Percentiles rank a stretch among this genome's conserved stretches.
These are phyloP conservation scores for Thermoascus crustaceus DNA, from an alignment of 2,329 filamentous ascomycete genomes.

Conservation along the genomic window DNA sequence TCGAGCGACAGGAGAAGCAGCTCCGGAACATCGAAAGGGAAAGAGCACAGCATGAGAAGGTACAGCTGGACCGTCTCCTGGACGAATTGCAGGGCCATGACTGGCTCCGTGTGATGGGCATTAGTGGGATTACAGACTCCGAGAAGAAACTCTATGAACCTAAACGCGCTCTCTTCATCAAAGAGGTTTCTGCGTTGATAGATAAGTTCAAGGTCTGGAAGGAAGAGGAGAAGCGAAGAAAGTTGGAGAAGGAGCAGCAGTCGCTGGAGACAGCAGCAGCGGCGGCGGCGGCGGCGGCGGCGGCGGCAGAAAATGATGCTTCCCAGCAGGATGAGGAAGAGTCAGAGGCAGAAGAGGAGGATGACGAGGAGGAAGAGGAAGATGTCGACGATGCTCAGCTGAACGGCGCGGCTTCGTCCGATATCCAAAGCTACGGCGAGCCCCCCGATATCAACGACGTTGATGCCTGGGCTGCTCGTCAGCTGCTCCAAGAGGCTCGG, in stretches of 20 bases:
- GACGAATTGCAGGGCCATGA: slow-evolving; percentile 84
- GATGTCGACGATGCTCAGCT: slow-evolving; percentile 8
- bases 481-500: slow-evolving; percentile 65
- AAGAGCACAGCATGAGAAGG: slow-evolving; percentile 58
- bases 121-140: slow-evolving; percentile 74
- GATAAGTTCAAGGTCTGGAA: slow-evolving; percentile 86
- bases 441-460: slow-evolving; percentile 60
- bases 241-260: slow-evolving; percentile 64
- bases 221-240: slow-evolving; percentile 77
- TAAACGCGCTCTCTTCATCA: slow-evolving; percentile 76
- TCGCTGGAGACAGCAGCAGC: slow-evolving; percentile 15
- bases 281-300: no score
- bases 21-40: slow-evolving; percentile 61
- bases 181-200: slow-evolving; percentile 70
- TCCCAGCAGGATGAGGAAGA: slow-evolving; percentile 6
- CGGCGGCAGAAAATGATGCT: slow-evolving; percentile 4
- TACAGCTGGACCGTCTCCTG: slow-evolving; percentile 58
- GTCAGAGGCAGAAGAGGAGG: slow-evolving; percentile 31
- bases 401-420: slow-evolving; percentile 10
- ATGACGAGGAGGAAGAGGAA: slow-evolving; percentile 17
- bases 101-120: slow-evolving; percentile 87
- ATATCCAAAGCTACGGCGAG: slow-evolving; percentile 38
- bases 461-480: slow-evolving; percentile 62
- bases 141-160: slow-evolving; percentile 82
- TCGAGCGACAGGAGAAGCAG: slow-evolving; percentile 59